Percentiles rank a stretch among this genome's conserved stretches.
phyloP scores from a whole-genome alignment of 345 rosid genomes.

The Melaleuca alternifolia region DNA sequence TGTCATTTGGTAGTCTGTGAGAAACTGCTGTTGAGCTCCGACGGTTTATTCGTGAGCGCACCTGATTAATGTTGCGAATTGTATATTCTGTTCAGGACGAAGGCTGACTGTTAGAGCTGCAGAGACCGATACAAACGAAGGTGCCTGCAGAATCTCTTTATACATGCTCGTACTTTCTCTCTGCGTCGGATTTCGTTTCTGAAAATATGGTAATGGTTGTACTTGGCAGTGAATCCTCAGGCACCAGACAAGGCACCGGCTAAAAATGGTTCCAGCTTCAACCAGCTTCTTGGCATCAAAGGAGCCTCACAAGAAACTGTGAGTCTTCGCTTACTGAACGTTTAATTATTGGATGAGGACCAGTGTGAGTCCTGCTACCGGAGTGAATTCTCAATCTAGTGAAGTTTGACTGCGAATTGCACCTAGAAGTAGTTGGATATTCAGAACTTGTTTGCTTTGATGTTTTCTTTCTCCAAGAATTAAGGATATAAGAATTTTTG shows the following conservation, averaged over 20 bases:
- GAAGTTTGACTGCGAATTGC: background rate
- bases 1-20: background rate
- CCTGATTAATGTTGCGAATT: background rate
- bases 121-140: slow-evolving; percentile 74
- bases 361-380: background rate
- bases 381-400: background rate
- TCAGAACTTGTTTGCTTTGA: background rate
- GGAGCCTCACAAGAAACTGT: slow-evolving; percentile 94
- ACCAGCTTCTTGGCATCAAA: slow-evolving; percentile 95
- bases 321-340: background rate
- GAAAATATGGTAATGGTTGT: background rate
- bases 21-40: background rate
- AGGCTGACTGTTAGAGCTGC: slow-evolving; percentile 66
- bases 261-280: slow-evolving; percentile 63
- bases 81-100: slow-evolving; percentile 33
- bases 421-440: background rate
- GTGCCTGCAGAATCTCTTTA: slow-evolving; percentile 9
- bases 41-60: background rate
- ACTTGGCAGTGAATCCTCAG: slow-evolving; percentile 41
- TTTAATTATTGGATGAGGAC: background rate
- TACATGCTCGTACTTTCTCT: background rate
- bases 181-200: background rate
- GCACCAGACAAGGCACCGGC: slow-evolving; percentile 70
- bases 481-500: background rate
- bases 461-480: background rate